phyloP scores from a whole-genome alignment of 2,329 filamentous ascomycete species.

The Hymenoscyphus infarciens region DNA sequence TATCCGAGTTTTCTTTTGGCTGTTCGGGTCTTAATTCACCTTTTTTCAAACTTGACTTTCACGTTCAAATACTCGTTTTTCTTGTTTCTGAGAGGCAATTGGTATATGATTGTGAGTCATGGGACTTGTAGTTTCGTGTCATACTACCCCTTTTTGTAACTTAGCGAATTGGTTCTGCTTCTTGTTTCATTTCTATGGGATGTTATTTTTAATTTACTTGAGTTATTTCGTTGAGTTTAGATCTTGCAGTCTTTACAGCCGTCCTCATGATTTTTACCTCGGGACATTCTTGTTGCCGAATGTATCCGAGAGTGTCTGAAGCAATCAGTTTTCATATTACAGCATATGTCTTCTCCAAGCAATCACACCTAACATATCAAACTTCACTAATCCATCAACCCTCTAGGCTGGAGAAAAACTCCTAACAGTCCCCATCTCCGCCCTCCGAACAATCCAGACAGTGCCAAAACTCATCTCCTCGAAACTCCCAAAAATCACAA shows the following conservation, averaged over 20 bases:
- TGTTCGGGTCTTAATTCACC: too few species aligned
- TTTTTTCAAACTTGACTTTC: too few species aligned
- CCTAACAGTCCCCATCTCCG: slow-evolving; percentile 59
- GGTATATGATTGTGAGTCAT: not conserved
- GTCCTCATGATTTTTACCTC: too few species aligned
- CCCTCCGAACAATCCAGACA: slow-evolving; percentile 62
- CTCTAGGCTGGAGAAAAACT: slow-evolving; percentile 55
- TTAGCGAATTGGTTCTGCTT: not conserved
- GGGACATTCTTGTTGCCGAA: not conserved
- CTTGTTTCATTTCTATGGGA: not conserved
- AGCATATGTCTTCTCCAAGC: not conserved
- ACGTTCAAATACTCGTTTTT: too few species aligned
- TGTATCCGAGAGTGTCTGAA: not conserved
- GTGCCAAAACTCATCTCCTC: slow-evolving; percentile 52
- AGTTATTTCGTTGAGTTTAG: not conserved
- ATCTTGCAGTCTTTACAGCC: too few species aligned
- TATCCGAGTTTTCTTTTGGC: not conserved
- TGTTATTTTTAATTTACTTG: not conserved
- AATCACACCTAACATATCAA: not conserved
- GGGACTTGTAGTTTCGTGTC: not conserved
- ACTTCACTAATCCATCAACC: slow-evolving; percentile 1
- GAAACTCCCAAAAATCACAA: slow-evolving; percentile 52
- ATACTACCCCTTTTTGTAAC: not conserved
- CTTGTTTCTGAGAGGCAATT: not conserved
- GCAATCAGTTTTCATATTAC: too few species aligned